phyloP scores from a whole-genome alignment of 1,284 basidiomycete species.

The Cryptococcus maquisensis region DNA sequence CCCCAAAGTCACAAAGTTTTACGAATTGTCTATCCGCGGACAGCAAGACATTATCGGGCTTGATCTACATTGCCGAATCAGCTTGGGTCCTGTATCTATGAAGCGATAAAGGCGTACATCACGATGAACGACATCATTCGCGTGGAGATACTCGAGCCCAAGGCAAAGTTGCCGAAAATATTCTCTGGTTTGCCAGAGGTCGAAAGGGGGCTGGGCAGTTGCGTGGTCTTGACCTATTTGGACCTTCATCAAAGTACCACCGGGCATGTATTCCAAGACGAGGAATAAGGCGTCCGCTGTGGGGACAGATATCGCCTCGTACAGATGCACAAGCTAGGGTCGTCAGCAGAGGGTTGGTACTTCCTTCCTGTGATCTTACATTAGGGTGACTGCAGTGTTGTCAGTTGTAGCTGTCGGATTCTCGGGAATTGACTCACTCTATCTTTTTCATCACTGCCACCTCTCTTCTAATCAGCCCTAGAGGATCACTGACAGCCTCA shows the following conservation, averaged over 20 bases:
- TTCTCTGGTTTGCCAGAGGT: slow-evolving; percentile 30
- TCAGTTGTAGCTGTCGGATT: slow-evolving; percentile 8
- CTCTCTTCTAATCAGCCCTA: slow-evolving; percentile 47
- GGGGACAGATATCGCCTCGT: slow-evolving; percentile 57
- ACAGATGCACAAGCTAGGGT: slow-evolving; percentile 53
- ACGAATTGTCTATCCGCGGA: slow-evolving; percentile 50
- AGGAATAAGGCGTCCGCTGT: slow-evolving; percentile 54
- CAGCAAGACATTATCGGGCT: slow-evolving; percentile 56
- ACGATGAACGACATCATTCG: slow-evolving; percentile 54
- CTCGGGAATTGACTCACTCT: slow-evolving; percentile 33
- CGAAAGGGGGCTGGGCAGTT: slow-evolving; percentile 38
- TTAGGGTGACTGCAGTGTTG: slow-evolving; percentile 41
- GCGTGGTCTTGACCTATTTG: slow-evolving; percentile 40
- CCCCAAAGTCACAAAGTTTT: slow-evolving; percentile 59
- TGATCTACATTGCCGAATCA: slow-evolving; percentile 38
- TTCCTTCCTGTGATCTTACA: slow-evolving; percentile 23
- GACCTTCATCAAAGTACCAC: slow-evolving; percentile 54
- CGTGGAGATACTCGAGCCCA: slow-evolving; percentile 55
- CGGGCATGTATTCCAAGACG: slow-evolving; percentile 53
- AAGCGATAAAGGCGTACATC: slow-evolving; percentile 37
- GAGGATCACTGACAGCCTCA: slow-evolving; percentile 34
- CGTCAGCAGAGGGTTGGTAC: slow-evolving; percentile 20
- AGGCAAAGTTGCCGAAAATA: slow-evolving; percentile 56
- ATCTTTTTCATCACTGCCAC: slow-evolving; percentile 52
- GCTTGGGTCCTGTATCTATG: background rate